phyloP scores from a whole-genome alignment of 2,329 filamentous ascomycete species.

The Hymenoscyphus occultus region DNA sequence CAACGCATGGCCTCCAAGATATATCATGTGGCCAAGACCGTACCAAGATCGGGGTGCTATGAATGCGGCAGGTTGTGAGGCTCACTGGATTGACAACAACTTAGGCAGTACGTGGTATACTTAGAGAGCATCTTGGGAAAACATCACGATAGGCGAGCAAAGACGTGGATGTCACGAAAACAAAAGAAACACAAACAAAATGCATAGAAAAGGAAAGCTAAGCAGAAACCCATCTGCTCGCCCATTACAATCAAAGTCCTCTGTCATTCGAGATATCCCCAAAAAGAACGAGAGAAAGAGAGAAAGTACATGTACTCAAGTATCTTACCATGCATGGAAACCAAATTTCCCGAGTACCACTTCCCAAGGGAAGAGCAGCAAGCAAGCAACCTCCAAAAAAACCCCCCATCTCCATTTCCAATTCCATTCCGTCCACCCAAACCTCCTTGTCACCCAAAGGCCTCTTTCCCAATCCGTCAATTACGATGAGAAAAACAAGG shows the following conservation, averaged over 20 bases:
- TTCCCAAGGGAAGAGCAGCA: not conserved
- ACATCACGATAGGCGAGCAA: not conserved
- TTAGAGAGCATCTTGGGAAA: not conserved
- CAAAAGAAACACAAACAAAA: not conserved
- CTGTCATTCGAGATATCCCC: no score
- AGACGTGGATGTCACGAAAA: not conserved
- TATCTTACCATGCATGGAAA: no score
- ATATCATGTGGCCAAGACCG: not conserved
- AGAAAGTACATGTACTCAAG: no score
- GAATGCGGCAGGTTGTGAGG: slow-evolving; percentile 3
- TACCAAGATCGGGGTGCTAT: not conserved
- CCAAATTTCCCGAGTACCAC: not conserved
- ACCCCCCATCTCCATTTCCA: not conserved
- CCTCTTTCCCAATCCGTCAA: not conserved
- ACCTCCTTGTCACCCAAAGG: not conserved
- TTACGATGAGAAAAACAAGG: no score
- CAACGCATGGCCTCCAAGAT: not conserved
- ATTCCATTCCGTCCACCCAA: not conserved
- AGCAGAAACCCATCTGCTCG: not conserved
- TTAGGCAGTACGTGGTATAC: not conserved
- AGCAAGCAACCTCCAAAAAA: not conserved
- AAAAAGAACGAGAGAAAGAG: no score
- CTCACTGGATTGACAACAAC: not conserved
- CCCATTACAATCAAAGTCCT: not conserved
- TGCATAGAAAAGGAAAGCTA: not conserved